phyloP scores from a whole-genome alignment of 768 basidiomycete genomes.

The Sistotremastrum suecicum region DNA sequence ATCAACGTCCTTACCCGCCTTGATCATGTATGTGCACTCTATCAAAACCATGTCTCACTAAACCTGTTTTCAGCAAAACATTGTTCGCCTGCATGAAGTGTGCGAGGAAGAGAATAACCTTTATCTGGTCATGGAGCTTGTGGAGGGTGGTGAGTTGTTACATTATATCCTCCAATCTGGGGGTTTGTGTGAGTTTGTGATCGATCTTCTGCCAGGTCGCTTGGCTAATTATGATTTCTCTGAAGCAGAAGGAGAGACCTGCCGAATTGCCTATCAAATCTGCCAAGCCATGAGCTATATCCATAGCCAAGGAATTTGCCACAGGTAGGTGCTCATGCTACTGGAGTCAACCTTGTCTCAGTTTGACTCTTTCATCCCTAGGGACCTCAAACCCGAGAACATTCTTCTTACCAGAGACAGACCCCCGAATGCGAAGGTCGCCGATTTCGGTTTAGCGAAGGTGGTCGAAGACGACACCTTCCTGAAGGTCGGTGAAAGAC shows the following conservation, averaged over 20 bases:
- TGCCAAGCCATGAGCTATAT: conserved; percentile 21
- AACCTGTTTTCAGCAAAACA: conserved; percentile 34
- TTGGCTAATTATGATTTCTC: background rate
- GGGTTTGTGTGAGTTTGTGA: conserved; percentile 41
- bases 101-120: conserved; percentile 46
- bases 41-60: background rate
- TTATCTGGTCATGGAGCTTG: conserved; percentile 21
- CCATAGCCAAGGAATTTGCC: conserved; percentile 3
- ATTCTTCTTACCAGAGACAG: conserved; percentile 61
- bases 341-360: conserved; percentile 42
- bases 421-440: conserved; percentile 72
- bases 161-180: conserved; percentile 19
- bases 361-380: conserved; percentile 67
- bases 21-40: conserved; percentile 32
- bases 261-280: conserved; percentile 21
- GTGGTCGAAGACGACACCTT: conserved; percentile 69
- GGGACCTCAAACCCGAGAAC: conserved; percentile 90
- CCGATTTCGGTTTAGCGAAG: conserved; percentile 94
- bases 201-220: background rate
- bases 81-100: conserved; percentile 66
- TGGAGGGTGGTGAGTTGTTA: conserved; percentile 23
- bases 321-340: background rate
- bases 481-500: conserved; percentile 38
- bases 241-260: conserved; percentile 19
- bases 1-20: conserved; percentile 67